phyloP scores from a whole-genome alignment of 192 early-diverging fungal genomes.

The Phycomyces blakesleeanus region DNA sequence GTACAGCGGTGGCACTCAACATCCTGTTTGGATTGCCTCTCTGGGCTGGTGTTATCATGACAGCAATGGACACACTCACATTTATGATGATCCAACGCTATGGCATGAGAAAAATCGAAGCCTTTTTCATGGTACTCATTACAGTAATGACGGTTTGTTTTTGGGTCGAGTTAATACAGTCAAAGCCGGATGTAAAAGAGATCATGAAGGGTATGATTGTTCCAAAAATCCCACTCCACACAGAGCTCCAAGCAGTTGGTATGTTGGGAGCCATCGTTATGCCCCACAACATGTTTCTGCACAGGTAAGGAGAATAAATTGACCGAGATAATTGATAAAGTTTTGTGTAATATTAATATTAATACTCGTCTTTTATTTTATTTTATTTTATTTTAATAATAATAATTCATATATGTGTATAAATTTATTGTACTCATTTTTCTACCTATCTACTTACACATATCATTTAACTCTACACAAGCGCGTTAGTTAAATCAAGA shows the following conservation, averaged over 20 bases:
- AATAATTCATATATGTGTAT: no score
- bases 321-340: background rate
- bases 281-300: constrained; percentile 90
- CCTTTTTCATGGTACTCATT: constrained; percentile 71
- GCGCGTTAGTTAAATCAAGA: constrained; percentile 61
- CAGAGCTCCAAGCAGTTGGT: constrained; percentile 62
- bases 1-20: constrained; percentile 83
- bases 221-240: constrained; percentile 50
- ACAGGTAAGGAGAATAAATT: constrained; percentile 44
- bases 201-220: constrained; percentile 52
- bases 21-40: constrained; percentile 70
- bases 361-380: no score
- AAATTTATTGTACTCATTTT: no score
- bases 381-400: no score
- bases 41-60: constrained; percentile 73
- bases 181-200: constrained; percentile 43
- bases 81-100: constrained; percentile 66
- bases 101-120: constrained; percentile 68
- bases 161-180: constrained; percentile 58
- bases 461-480: background rate
- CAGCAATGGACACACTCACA: constrained; percentile 71
- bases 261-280: constrained; percentile 72
- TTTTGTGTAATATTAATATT: background rate
- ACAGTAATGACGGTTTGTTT: constrained; percentile 72
- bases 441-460: background rate